phyloP scores from a whole-genome alignment of 768 basidiomycete genomes.

The Mycena latifolia region DNA sequence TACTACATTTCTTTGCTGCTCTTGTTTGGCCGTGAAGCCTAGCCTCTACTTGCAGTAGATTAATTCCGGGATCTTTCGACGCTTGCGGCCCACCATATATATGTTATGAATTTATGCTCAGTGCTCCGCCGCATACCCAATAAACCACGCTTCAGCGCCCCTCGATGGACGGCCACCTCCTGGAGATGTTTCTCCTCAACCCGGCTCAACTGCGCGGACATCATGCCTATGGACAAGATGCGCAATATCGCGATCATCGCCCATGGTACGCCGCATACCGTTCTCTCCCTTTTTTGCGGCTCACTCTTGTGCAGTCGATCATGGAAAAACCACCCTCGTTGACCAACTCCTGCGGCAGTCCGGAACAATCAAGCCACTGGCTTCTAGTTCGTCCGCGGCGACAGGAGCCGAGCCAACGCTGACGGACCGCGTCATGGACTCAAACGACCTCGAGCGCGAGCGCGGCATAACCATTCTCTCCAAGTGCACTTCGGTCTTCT shows the following conservation, averaged over 20 bases:
- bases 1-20: no score
- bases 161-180: constrained; percentile 4
- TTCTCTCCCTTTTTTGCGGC: neutral
- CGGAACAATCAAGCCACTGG: constrained; percentile 54
- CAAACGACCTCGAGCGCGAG: constrained; percentile 67
- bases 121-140: constrained; percentile 24
- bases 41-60: neutral
- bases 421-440: constrained; percentile 63
- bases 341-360: constrained; percentile 65
- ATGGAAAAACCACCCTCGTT: constrained; percentile 66
- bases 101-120: constrained; percentile 32
- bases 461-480: constrained; percentile 73
- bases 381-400: constrained; percentile 42
- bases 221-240: constrained; percentile 53
- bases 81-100: constrained; percentile 4
- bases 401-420: constrained; percentile 51
- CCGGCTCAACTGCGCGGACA: constrained; percentile 13
- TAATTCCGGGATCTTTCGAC: neutral
- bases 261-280: constrained; percentile 52
- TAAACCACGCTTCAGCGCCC: neutral
- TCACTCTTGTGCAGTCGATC: constrained; percentile 52
- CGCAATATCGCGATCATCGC: constrained; percentile 65
- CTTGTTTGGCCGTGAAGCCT: no score
- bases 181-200: constrained; percentile 35
- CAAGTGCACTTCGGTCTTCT: constrained; percentile 67